Conservation (phyloP, 2,329 filamentous ascomycete species). For the Penicillium psychrosexuale region DNA sequence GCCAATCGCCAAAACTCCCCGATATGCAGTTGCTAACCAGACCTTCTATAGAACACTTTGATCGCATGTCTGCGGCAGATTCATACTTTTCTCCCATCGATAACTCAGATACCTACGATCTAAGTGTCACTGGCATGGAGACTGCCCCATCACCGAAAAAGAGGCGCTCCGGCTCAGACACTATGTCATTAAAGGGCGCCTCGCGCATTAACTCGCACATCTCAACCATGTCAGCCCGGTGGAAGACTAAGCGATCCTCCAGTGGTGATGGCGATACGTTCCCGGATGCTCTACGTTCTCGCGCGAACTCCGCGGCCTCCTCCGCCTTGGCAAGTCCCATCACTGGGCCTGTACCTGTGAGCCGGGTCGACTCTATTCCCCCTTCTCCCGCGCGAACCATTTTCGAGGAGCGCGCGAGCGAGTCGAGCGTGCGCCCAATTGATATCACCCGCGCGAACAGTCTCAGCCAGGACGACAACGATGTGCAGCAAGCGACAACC, state of each 20-base stretch:
- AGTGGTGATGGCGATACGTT: conserved; percentile 31
- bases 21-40: conserved; percentile 5
- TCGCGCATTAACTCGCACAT: conserved; percentile 67
- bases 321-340: conserved; percentile 39
- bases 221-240: conserved; percentile 65
- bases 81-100: conserved; percentile 31
- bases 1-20: not conserved
- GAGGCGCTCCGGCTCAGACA: conserved; percentile 54
- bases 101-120: conserved; percentile 42
- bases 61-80: conserved; percentile 31
- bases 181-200: conserved; percentile 47
- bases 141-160: conserved; percentile 54
- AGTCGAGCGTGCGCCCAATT: conserved; percentile 50
- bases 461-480: conserved; percentile 48
- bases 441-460: conserved; percentile 55
- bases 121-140: conserved; percentile 63
- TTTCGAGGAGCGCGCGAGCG: conserved; percentile 54
- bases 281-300: conserved; percentile 37
- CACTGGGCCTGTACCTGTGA: conserved; percentile 34
- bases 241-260: conserved; percentile 40
- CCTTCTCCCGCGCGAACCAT: conserved; percentile 63
- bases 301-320: conserved; percentile 42
- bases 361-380: conserved; percentile 53
- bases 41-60: conserved; percentile 34
- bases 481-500: conserved; percentile 69